Base-by-base conservation (phyloP, 768 basidiomycete genomes). In the Xerocomellus amylosporus region DNA sequence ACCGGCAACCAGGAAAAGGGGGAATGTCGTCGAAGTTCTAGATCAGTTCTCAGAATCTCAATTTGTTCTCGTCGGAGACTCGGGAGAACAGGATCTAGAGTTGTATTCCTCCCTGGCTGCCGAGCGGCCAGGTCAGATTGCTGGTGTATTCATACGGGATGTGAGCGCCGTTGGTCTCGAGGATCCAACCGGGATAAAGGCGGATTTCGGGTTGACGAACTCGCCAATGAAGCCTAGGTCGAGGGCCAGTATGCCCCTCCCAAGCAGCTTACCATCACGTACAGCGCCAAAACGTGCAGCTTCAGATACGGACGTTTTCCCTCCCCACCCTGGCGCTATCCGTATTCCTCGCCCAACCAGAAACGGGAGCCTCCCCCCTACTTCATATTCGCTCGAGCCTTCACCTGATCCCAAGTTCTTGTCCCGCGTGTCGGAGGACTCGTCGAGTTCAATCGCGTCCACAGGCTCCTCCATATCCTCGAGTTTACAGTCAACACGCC, bases 1-100 rank as follows among this genome's bases (percentile, higher is more conserved):
- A 5, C 87, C 92, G 3, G 88, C 93, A 1, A 79, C 82, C 19
- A 83, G 95, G 34, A 98, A 98, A 71, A 84, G 86, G 6, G 81
- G 81, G 0, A 88, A 87, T 19, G 83, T 98, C 8, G 66, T 86
- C n/a, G 90, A 94, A 37, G 76, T 92, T 20, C 74, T 95, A 13
- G 79, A 87, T 37, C 74, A 82, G 3, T 95, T 95, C 68, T 83
- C 84, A 0, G 75, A 83, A 38, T 84, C 89, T 2, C 75, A 72
- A 37, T 97, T 98, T 72, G 71, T 98, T 64, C 81, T 95, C 46
- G 77, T 98, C 38, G 96, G 96, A 8, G 96, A 98, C 68, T 84
- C 87, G 0, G 96, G 95, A 33, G 96, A 98, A 66, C 95, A 97
- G 61, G 96, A 98, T 71, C 73, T 98, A 41, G 94, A 98, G 69